Conservation (phyloP, 768 basidiomycete species). For the Suillus cothurnatus region DNA sequence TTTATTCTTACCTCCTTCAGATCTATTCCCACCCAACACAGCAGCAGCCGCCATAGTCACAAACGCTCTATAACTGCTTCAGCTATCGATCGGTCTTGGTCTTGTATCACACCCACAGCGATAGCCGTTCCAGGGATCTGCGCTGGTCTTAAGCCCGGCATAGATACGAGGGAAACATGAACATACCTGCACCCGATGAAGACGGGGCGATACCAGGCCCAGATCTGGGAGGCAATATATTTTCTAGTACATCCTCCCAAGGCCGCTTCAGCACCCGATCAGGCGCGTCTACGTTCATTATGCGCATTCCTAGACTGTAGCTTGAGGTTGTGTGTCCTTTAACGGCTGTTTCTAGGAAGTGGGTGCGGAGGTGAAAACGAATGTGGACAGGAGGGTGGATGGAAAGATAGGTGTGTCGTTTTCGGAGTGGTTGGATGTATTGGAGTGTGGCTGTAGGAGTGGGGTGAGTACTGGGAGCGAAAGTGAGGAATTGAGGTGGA, state of each 20-base stretch:
- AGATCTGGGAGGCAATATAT: slow-evolving; percentile 23
- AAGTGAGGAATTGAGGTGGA: too few relatives aligned
- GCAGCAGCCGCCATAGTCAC: slow-evolving; percentile 59
- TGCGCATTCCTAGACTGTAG: slow-evolving; percentile 7
- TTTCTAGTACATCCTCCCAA: slow-evolving; percentile 69
- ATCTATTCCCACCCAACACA: slow-evolving; percentile 39
- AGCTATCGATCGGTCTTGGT: slow-evolving; percentile 59
- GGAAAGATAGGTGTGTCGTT: slow-evolving; percentile 30
- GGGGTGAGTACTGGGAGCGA: not conserved
- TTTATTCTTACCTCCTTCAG: slow-evolving; percentile 59
- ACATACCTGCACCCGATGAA: not conserved
- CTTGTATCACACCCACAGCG: not conserved
- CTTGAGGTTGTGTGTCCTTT: not conserved
- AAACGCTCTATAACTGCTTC: slow-evolving; percentile 84
- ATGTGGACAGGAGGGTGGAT: slow-evolving; percentile 21
- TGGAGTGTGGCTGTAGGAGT: slow-evolving; percentile 30
- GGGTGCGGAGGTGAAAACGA: not conserved
- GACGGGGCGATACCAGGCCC: not conserved
- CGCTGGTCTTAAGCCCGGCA: not conserved
- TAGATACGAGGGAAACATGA: not conserved
- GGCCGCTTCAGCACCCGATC: slow-evolving; percentile 79
- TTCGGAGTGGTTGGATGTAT: slow-evolving; percentile 53
- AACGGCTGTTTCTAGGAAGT: slow-evolving; percentile 2
- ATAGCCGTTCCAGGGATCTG: slow-evolving; percentile 11
- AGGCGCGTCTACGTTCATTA: slow-evolving; percentile 34